phyloP scores from a whole-genome alignment of 495 filamentous ascomycete species.

The Aspergillus wentii region DNA sequence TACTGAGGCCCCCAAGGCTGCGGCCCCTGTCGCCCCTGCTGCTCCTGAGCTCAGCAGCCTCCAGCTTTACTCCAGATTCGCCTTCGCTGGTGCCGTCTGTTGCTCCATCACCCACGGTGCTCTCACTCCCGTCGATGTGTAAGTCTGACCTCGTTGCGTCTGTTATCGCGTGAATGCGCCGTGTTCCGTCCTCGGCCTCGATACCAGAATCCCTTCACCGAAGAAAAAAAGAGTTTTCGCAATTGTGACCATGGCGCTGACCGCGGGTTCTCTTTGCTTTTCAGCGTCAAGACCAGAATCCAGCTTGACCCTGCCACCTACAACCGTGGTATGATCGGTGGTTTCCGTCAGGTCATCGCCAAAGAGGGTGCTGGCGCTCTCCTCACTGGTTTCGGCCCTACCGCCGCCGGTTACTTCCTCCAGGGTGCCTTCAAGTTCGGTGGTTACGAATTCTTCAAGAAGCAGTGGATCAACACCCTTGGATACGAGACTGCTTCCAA shows the following conservation, averaged over 20 bases:
- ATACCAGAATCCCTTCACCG: too few species aligned
- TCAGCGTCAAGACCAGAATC: conserved; percentile 90
- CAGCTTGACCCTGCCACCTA: conserved; percentile 88
- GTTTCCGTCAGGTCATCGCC: conserved; percentile 77
- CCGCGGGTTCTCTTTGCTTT: conserved; percentile 6
- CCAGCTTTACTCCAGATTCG: conserved; percentile 74
- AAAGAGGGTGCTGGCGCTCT: conserved; percentile 86
- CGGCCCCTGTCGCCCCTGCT: conserved; percentile 23
- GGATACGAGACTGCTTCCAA: conserved; percentile 76
- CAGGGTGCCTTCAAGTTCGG: conserved; percentile 95
- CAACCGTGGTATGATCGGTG: conserved; percentile 85
- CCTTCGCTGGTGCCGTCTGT: conserved; percentile 90
- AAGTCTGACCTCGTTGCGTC: conserved; percentile 40
- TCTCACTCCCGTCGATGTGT: conserved; percentile 95
- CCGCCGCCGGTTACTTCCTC: conserved; percentile 88
- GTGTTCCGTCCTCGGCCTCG: background rate
- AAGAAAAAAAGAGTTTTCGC: too few species aligned
- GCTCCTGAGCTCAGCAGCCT: conserved; percentile 47
- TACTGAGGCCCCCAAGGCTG: conserved; percentile 32
- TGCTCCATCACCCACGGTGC: conserved; percentile 91
- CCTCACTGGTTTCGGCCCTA: conserved; percentile 82
- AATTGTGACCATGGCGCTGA: too few species aligned
- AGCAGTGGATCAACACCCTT: conserved; percentile 78
- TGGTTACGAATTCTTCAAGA: conserved; percentile 95
- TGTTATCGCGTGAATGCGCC: conserved; percentile 5